These are phyloP conservation scores for Erucastrum elatum DNA, from an alignment of 345 rosid genomes.

Conservation along the genomic window DNA sequence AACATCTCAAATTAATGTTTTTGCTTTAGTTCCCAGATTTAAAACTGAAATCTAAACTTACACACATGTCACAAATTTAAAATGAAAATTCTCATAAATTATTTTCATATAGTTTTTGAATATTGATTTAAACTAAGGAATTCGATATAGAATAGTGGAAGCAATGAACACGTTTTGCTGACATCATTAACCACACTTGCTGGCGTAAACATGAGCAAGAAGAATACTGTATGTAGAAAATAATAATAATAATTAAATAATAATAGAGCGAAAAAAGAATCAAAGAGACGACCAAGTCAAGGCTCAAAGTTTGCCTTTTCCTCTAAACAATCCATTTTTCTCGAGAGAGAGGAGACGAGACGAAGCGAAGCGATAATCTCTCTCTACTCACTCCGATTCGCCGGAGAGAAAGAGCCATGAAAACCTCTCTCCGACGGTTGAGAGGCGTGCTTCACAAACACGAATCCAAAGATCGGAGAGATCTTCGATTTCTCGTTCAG, in stretches of 20 bases:
- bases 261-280: conserved; percentile 20
- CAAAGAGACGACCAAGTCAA: conserved; percentile 42
- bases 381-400: conserved; percentile 21
- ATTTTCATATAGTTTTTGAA: not conserved
- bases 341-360: conserved; percentile 9
- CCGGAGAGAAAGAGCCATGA: conserved; percentile 46
- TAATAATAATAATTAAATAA: not conserved
- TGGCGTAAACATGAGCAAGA: conserved; percentile 23
- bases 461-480: conserved; percentile 50
- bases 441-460: conserved; percentile 64
- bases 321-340: conserved; percentile 8
- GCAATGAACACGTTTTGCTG: not conserved
- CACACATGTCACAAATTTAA: not conserved
- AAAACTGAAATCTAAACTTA: not conserved
- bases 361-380: conserved; percentile 2
- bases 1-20: not conserved
- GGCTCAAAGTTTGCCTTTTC: conserved; percentile 31
- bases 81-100: not conserved
- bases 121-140: not conserved
- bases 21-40: not conserved
- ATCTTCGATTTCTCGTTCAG: conserved; percentile 51
- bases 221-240: not conserved
- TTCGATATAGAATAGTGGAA: not conserved
- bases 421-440: conserved; percentile 66
- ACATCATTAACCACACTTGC: conserved; percentile 22